Evolutionary conservation across 2,329 filamentous ascomycete species (phyloP).

Genomic region (Esteya vermicola): DNA sequence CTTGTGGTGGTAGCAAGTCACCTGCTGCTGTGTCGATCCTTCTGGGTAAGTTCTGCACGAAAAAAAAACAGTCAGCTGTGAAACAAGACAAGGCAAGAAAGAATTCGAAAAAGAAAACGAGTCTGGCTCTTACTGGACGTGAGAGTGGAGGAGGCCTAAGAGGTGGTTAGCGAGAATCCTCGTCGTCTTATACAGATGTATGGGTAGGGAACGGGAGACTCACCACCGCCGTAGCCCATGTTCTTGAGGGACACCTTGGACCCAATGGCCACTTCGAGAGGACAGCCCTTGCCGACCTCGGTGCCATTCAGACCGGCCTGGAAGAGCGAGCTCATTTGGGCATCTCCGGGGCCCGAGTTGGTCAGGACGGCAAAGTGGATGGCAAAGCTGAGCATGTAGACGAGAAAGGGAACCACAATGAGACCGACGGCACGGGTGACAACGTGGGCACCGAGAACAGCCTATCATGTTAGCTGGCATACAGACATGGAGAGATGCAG

Average conservation of each 20-base stretch:
- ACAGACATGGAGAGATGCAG: neutral
- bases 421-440: conserved; percentile 69
- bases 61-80: neutral
- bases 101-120: no score
- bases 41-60: conserved; percentile 68
- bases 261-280: conserved; percentile 78
- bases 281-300: conserved; percentile 86
- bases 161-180: neutral
- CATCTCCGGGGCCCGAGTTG: conserved; percentile 88
- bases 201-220: neutral
- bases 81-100: neutral
- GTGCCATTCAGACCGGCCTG: conserved; percentile 92
- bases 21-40: conserved; percentile 85
- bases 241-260: conserved; percentile 93
- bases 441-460: conserved; percentile 50
- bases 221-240: conserved; percentile 88
- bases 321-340: conserved; percentile 99
- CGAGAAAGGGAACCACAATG: conserved; percentile 74
- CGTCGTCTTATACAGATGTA: no score
- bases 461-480: neutral
- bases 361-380: conserved; percentile 89
- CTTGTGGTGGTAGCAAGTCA: conserved; percentile 99
- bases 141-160: conserved; percentile 76
- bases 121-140: conserved; percentile 49
- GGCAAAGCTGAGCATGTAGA: conserved; percentile 94